Percentiles rank a stretch among this genome's conserved stretches.
Evolutionary conservation across 2,329 filamentous ascomycete species (phyloP).

Genomic region (Fusarium tricinctum): DNA sequence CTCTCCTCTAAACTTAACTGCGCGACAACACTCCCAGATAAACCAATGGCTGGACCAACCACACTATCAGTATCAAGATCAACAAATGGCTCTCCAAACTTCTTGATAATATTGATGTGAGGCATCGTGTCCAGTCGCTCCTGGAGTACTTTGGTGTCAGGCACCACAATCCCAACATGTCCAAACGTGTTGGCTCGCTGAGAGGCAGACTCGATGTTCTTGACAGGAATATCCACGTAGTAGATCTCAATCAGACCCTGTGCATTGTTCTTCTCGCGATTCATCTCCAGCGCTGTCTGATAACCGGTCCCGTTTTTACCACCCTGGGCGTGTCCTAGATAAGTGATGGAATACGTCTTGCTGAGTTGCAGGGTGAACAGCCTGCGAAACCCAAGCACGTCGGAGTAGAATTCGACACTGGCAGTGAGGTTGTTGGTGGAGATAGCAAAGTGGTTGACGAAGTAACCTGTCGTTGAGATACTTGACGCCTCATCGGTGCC

Average conservation of each 20-base stretch:
- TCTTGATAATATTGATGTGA: conserved; percentile 6
- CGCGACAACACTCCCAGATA: not conserved
- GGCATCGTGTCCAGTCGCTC: conserved; percentile 11
- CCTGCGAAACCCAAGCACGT: conserved; percentile 11
- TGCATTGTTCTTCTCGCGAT: conserved; percentile 16
- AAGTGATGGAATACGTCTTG: not conserved
- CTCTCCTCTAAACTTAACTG: conserved; percentile 12
- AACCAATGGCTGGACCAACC: conserved; percentile 1
- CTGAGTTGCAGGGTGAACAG: not conserved
- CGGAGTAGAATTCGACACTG: conserved; percentile 11
- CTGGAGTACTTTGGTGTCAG: not conserved
- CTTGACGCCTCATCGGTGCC: not conserved
- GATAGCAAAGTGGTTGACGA: conserved; percentile 15
- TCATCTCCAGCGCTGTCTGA: conserved; percentile 10
- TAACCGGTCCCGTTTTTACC: conserved; percentile 9
- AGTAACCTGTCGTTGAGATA: not conserved
- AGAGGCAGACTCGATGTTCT: not conserved
- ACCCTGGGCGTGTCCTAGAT: conserved; percentile 8
- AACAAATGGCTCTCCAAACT: not conserved
- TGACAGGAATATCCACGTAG: not conserved
- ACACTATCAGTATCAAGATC: not conserved
- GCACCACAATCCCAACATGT: conserved; percentile 12
- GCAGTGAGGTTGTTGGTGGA: conserved; percentile 13
- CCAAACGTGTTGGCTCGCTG: conserved; percentile 12
- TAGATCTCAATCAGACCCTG: conserved; percentile 12